phyloP scores from a whole-genome alignment of 2,329 filamentous ascomycete species.

The Dissoconium aciculare region DNA sequence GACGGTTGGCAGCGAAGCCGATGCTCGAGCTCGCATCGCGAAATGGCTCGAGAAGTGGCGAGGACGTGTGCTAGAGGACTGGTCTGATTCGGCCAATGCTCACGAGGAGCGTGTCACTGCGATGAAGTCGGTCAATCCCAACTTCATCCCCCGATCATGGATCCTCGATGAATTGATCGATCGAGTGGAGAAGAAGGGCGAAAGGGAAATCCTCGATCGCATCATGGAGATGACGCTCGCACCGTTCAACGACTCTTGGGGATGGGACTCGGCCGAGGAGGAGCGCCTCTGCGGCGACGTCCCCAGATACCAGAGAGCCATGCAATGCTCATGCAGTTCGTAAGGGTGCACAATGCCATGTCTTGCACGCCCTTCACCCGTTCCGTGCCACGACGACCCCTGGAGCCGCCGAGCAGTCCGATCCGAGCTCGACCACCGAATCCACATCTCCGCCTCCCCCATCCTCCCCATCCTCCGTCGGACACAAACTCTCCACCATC shows the following conservation, averaged over 20 bases:
- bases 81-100: conserved; percentile 40
- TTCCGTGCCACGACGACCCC: background rate
- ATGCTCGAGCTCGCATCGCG: conserved; percentile 51
- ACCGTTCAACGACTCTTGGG: conserved; percentile 73
- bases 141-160: conserved; percentile 83
- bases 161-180: conserved; percentile 86
- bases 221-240: conserved; percentile 71
- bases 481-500: conserved; percentile 14
- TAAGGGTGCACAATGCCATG: conserved; percentile 25
- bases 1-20: conserved; percentile 43
- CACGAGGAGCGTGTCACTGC: conserved; percentile 50
- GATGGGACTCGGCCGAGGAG: conserved; percentile 55
- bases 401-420: background rate
- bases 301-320: conserved; percentile 57
- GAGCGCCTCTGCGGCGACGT: conserved; percentile 74
- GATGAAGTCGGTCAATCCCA: conserved; percentile 85
- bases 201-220: conserved; percentile 60
- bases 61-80: conserved; percentile 57
- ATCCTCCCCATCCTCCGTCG: background rate
- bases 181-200: conserved; percentile 68
- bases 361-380: background rate
- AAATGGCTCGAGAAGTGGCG: conserved; percentile 75
- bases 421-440: too few relatives aligned
- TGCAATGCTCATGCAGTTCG: conserved; percentile 95
- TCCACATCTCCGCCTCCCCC: background rate